Conservation (phyloP, 176 grass and related monocot genomes). For the Aegilops tauschii region DNA sequence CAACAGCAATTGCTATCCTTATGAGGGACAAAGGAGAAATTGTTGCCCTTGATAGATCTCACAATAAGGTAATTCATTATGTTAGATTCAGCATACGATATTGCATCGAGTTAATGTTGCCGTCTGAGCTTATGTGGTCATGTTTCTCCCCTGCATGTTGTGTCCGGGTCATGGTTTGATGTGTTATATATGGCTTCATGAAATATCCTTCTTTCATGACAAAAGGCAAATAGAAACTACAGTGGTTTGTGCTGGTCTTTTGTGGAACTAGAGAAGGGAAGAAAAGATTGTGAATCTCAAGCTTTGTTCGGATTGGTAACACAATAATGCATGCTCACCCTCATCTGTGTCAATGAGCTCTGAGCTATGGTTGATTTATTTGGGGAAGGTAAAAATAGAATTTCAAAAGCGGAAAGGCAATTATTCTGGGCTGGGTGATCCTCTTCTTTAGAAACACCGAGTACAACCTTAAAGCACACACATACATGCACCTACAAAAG, state of each 20-base stretch:
- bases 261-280: not conserved
- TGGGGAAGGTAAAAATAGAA: not conserved
- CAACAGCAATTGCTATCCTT: constrained; percentile 93
- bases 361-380: not conserved
- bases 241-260: not conserved
- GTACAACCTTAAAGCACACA: too few relatives aligned
- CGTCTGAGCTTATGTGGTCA: not conserved
- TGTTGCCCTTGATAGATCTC: constrained; percentile 95
- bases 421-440: not conserved
- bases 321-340: not conserved
- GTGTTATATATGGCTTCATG: constrained; percentile 14
- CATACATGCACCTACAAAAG: too few relatives aligned
- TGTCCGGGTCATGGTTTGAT: constrained; percentile 5
- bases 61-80: constrained; percentile 77
- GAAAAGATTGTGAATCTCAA: not conserved
- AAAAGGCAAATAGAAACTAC: not conserved
- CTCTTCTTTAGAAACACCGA: too few relatives aligned
- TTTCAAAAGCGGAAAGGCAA: not conserved
- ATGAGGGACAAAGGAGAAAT: constrained; percentile 85
- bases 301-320: not conserved
- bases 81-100: constrained; percentile 13
- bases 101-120: not conserved
- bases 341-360: not conserved
- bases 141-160: constrained; percentile 2
- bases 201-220: not conserved